Percentiles rank a stretch among this genome's conserved stretches.
Evolutionary conservation across 139 green algal genomes (phyloP).

Genomic region (Coccomyxa sp.): DNA sequence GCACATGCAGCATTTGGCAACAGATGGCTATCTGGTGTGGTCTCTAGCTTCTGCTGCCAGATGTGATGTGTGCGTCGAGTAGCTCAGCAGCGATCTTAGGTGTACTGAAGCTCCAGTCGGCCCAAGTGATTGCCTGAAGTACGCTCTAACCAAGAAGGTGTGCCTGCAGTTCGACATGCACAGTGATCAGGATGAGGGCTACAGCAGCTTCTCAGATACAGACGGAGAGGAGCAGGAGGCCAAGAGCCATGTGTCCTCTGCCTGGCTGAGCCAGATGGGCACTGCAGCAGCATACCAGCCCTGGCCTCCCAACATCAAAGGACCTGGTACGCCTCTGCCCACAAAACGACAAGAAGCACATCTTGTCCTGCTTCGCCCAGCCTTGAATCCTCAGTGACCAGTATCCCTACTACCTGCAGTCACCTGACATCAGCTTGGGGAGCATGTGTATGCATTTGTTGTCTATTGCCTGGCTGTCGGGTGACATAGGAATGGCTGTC

Average conservation of each 20-base stretch:
- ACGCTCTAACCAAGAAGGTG: neutral
- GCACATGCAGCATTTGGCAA: neutral
- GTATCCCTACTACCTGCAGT: neutral
- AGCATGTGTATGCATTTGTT: neutral
- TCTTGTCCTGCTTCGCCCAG: neutral
- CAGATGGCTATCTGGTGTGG: neutral
- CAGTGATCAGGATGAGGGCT: slow-evolving; percentile 13
- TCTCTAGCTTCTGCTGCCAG: neutral
- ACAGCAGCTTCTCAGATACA: slow-evolving; percentile 37
- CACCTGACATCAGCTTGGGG: too few species aligned
- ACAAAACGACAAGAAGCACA: neutral
- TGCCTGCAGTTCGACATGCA: slow-evolving; percentile 4
- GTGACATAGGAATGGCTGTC: neutral
- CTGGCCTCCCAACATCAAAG: neutral
- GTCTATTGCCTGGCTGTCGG: too few species aligned
- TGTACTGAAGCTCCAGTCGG: too few species aligned
- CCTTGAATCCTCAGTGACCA: neutral
- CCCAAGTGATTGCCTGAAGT: too few species aligned
- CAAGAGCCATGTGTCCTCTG: neutral
- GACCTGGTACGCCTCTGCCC: neutral
- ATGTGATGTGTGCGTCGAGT: neutral
- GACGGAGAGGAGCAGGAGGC: slow-evolving; percentile 24
- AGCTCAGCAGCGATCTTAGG: neutral
- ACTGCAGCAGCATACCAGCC: neutral
- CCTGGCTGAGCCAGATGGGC: neutral